Evolutionary conservation across 1,139 yeast genomes (phyloP), one percentile per base, ranked within the genome.

Genomic region (Blastobotrys serpentis): DNA sequence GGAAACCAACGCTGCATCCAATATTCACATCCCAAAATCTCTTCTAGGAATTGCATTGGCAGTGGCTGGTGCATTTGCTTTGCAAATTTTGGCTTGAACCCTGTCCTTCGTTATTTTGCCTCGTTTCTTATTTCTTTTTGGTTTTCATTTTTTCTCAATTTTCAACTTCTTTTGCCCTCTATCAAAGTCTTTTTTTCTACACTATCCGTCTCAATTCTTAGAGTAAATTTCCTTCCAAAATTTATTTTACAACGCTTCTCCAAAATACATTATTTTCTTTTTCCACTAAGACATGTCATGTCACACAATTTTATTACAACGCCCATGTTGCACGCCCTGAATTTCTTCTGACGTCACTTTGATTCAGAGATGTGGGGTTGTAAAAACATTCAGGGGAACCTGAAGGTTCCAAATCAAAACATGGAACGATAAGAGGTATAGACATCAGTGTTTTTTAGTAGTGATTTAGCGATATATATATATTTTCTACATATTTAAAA

Each of bases 401-500:
- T n/a, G n/a, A n/a, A n/a, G n/a, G n/a, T n/a, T n/a, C n/a, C n/a
- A n/a, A n/a, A n/a, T n/a, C n/a, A n/a, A n/a, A n/a, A n/a, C n/a
- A n/a, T n/a, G n/a, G n/a, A n/a, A n/a, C n/a, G n/a, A n/a, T n/a
- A n/a, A n/a, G n/a, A n/a, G n/a, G n/a, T n/a, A n/a, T n/a, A n/a
- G n/a, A n/a, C n/a, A n/a, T n/a, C n/a, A n/a, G n/a, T n/a, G n/a
- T n/a, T n/a, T n/a, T n/a, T n/a, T n/a, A n/a, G n/a, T n/a, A n/a
- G n/a, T n/a, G n/a, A n/a, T n/a, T n/a, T 23, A 10, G 6, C 26
- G 6, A 23, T 6, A 23, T 23, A 36, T 19, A 36, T 36, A 30
- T 41, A 32, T 8, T 32, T 13, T 34, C 16, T 33, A 32, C 32
- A 29, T 29, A 37, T 44, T 53, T 71, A 86, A 58, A 82, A 84